These are phyloP conservation scores for Lipomyces kockii DNA, from an alignment of 805 yeast genomes.

Conservation along the genomic window DNA sequence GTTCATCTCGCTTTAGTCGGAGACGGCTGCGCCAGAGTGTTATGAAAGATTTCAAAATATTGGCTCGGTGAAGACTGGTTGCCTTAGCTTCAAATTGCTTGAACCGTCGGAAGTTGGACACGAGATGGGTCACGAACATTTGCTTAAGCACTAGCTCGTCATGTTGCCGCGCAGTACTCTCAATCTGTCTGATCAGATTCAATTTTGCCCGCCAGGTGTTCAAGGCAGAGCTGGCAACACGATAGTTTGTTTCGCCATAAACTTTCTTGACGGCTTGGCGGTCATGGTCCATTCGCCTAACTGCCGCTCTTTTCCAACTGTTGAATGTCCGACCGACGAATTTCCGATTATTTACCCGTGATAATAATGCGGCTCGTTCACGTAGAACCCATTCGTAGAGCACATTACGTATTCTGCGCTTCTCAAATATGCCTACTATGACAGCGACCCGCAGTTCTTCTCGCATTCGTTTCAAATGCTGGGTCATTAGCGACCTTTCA, in stretches of 20 bases:
- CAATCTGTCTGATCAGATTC: background rate
- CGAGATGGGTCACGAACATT: background rate
- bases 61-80: background rate
- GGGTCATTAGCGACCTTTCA: slow-evolving; percentile 5
- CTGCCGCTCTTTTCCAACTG: slow-evolving; percentile 15
- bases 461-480: slow-evolving; percentile 21
- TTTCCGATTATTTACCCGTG: slow-evolving; percentile 16
- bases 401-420: background rate
- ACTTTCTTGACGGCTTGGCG: slow-evolving; percentile 3
- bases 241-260: slow-evolving; percentile 16
- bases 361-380: slow-evolving; percentile 22
- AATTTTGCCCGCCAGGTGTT: slow-evolving; percentile 9
- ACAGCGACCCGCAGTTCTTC: slow-evolving; percentile 15
- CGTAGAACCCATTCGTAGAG: slow-evolving; percentile 26
- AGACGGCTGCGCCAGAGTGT: slow-evolving; percentile 14
- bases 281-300: slow-evolving; percentile 9
- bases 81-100: background rate
- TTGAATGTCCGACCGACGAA: background rate
- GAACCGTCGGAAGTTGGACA: background rate
- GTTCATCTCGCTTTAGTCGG: background rate
- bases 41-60: background rate
- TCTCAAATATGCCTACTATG: slow-evolving; percentile 1
- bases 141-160: background rate
- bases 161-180: background rate
- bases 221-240: slow-evolving; percentile 9